Evolutionary conservation across 2,329 filamentous ascomycete genomes (phyloP), one percentile per base, ranked within the genome.

Genomic region (Xylariaceae sp.): DNA sequence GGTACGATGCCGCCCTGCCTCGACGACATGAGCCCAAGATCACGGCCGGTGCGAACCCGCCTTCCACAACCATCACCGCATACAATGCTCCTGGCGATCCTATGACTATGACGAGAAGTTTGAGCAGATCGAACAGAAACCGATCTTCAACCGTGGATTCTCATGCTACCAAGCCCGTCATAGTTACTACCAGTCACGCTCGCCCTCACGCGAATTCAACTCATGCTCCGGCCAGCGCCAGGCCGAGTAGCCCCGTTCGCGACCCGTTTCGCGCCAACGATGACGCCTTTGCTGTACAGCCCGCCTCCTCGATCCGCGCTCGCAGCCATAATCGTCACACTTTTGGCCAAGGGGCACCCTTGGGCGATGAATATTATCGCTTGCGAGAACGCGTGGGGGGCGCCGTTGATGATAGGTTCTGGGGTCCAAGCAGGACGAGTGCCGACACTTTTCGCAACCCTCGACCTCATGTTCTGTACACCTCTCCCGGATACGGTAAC

Each of bases 51-150:
- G 30, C 56, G 17, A 58, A 60, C 68, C 57, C 74, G 69, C 65
- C 74, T 55, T 70, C 74, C 23, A 75, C 80, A 45, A 80, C 77
- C 8, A 79, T 81, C 15, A 82, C 81, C 53, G 81, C 82, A 9
- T 86, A 86, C 67, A 80, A 81, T 55, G 77, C 84, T 56, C 77
- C 77, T 58, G 78, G 81, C 52, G 83, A 86, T 49, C 75, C 79
- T 42, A 67, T 80, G 17, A 68, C 79, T 44, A 67, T 80, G 17
- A 68, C 75, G 45, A 77, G 80, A 61, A 78, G 74, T 60, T 74
- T 77, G 52, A 80, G 75, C 66, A 57, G 66, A 37, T 66, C 79
- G 30, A 74, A 72, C 56, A 78, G 80, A 13, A 57, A 71, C 70
- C 80, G 80, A 34, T 79, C 79, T 6, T 75, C 78, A 1, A 82